Percentiles rank a stretch among this genome's conserved stretches.
Conservation (phyloP, 257 asterid species). For the Penstemon davidsonii region DNA sequence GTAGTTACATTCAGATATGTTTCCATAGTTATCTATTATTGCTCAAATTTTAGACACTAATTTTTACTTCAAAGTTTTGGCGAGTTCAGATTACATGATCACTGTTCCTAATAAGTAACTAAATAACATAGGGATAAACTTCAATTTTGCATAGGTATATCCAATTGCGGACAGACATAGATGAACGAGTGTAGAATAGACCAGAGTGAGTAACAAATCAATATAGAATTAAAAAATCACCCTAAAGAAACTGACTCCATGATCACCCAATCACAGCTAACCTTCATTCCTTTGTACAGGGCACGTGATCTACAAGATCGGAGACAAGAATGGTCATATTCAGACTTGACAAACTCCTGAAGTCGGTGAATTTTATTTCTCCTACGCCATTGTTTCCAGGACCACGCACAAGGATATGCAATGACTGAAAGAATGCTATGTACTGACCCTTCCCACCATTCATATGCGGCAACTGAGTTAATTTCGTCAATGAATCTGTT, state of each 20-base stretch:
- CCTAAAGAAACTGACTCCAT: constrained; percentile 24
- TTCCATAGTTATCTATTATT: background rate
- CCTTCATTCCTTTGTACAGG: constrained; percentile 97
- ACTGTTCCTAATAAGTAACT: background rate
- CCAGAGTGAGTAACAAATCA: background rate
- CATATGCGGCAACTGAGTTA: constrained; percentile 91
- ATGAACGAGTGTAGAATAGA: background rate
- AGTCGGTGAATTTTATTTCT: constrained; percentile 82
- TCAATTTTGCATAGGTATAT: background rate
- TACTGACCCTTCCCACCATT: constrained; percentile 99
- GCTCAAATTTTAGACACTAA: constrained; percentile 6
- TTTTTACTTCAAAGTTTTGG: constrained; percentile 4
- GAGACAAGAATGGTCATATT: constrained; percentile 91
- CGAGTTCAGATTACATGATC: background rate
- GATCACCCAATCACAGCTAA: constrained; percentile 32
- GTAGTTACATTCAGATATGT: constrained; percentile 5
- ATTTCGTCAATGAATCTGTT: constrained; percentile 89
- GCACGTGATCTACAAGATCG: constrained; percentile 97
- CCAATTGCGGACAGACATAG: background rate
- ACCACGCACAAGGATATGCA: constrained; percentile 98
- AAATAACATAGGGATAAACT: background rate
- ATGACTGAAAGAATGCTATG: constrained; percentile 89
- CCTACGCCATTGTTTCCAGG: constrained; percentile 98
- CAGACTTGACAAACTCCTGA: constrained; percentile 92
- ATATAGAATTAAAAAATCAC: constrained; percentile 9